Evolutionary conservation across 2,329 filamentous ascomycete species (phyloP), one percentile per base, ranked within the genome.

Genomic region (Amauroascus verrucosus): DNA sequence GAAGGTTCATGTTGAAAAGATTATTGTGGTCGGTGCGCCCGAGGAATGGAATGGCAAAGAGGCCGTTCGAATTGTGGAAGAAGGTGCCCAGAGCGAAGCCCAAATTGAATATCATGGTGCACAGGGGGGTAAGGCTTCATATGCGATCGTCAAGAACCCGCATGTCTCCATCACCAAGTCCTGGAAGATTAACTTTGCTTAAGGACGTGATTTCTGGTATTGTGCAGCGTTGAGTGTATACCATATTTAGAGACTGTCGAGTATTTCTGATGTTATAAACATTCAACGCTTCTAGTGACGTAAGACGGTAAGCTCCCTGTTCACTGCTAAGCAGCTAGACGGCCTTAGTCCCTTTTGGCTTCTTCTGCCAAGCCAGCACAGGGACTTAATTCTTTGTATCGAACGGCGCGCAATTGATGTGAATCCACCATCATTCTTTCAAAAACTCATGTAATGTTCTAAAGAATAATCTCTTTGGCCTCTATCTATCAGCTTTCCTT

Each of bases 21-120:
- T 97, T 53, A 76, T 97, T 45, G 63, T 98, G 47, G 82, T 97
- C 18, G 88, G 87, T 43, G 88, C 87, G 2, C 86, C 88, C 0
- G 74, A 77, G 32, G 70, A 73, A 18, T 95, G 89, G 90, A 78
- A 78, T 57, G 73, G 72, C 47, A 84, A 81, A 72, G 75, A 70
- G 58, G 77, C 75, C 59, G 83, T 83, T 1, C 65, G 63, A 6
- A 66, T 75, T 28, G 64, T 66, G 8, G 70, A 77, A 67, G 62
- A 77, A 79, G 65, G 67, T n/a, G 61, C 65, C 14, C 40, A 30
- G 16, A 68, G 68, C 54, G 56, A 62, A n/a, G 70, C 66, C 56
- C 72, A 77, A 65, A 77, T 77, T 2, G 77, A 86, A 40, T 90
- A 79, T 64, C 70, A 77, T 62, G 70, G 70, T 37, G 74, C 71